phyloP scores from a whole-genome alignment of 768 basidiomycete species.

The Russula vinacea region DNA sequence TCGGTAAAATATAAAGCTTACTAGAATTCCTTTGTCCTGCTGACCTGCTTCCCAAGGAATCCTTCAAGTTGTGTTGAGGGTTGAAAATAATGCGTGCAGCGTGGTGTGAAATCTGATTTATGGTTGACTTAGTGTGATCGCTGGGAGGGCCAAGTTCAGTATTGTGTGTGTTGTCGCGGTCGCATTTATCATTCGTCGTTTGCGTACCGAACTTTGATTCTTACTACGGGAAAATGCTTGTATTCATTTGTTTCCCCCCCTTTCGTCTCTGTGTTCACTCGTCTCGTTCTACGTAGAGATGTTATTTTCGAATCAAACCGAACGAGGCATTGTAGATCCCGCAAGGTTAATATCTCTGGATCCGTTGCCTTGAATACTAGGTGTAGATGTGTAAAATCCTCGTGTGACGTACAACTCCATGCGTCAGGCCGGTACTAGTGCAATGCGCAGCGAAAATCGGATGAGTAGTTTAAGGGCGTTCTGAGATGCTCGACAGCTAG shows the following conservation, averaged over 20 bases:
- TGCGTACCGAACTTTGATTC: not conserved
- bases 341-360: no score
- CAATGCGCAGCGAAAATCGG: not conserved
- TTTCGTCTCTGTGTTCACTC: not conserved
- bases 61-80: not conserved
- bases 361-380: not conserved
- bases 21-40: not conserved
- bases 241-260: not conserved
- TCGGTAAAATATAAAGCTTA: not conserved
- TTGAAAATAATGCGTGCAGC: no score
- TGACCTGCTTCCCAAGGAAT: not conserved
- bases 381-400: not conserved
- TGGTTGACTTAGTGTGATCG: constrained; percentile 1
- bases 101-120: constrained; percentile 9
- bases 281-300: not conserved
- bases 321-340: not conserved
- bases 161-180: no score
- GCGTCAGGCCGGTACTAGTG: no score
- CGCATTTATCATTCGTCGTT: not conserved
- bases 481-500: not conserved
- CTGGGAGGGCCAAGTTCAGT: no score
- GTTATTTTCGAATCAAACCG: not conserved
- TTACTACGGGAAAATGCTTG: not conserved
- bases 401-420: no score
- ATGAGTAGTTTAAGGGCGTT: not conserved